Conservation (phyloP, 2,329 filamentous ascomycete genomes). For the Neopestalotiopsis sp. region DNA sequence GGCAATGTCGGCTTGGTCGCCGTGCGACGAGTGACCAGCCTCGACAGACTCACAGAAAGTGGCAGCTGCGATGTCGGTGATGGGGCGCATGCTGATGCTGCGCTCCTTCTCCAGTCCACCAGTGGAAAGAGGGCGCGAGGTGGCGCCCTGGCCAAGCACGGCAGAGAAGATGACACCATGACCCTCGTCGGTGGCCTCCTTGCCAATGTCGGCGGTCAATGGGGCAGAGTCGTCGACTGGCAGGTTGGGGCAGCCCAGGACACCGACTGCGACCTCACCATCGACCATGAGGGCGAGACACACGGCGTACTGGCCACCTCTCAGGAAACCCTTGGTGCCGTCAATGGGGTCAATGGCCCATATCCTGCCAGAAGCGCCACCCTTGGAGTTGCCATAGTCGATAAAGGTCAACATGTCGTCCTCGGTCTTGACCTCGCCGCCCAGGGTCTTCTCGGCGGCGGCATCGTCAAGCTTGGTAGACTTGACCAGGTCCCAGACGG, state of each 20-base stretch:
- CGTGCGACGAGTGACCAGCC: slow-evolving; percentile 88
- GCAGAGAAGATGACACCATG: slow-evolving; percentile 90
- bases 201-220: slow-evolving; percentile 74
- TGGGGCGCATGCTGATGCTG: slow-evolving; percentile 78
- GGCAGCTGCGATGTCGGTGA: slow-evolving; percentile 76
- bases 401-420: slow-evolving; percentile 72
- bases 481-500: slow-evolving; percentile 85
- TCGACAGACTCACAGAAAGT: slow-evolving; percentile 98
- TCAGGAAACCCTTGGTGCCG: slow-evolving; percentile 95
- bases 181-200: slow-evolving; percentile 75
- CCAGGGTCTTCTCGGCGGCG: slow-evolving; percentile 70
- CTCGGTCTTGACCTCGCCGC: slow-evolving; percentile 69
- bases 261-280: slow-evolving; percentile 91
- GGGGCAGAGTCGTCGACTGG: slow-evolving; percentile 81
- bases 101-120: slow-evolving; percentile 59
- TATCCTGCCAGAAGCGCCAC: slow-evolving; percentile 77
- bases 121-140: slow-evolving; percentile 73
- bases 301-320: slow-evolving; percentile 96
- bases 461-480: slow-evolving; percentile 72
- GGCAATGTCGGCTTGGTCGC: slow-evolving; percentile 85
- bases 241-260: slow-evolving; percentile 94
- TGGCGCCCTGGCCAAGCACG: slow-evolving; percentile 78
- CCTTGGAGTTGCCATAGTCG: slow-evolving; percentile 71
- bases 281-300: slow-evolving; percentile 92
- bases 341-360: slow-evolving; percentile 99